phyloP scores from a whole-genome alignment of 768 basidiomycete genomes.

The Clitopilus passeckerianus region DNA sequence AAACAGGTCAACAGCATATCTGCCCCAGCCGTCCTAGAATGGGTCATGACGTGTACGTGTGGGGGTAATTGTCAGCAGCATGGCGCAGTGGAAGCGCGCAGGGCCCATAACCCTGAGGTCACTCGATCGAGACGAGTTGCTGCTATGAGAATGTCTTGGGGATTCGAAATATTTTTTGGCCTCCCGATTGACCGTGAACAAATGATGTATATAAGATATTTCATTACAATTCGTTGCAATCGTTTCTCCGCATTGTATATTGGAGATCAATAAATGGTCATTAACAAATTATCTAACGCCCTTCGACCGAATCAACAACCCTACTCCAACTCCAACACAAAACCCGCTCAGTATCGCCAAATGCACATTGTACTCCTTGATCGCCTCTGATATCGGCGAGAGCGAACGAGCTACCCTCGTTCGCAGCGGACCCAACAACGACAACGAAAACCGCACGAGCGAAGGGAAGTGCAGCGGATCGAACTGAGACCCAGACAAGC shows the following conservation, averaged over 20 bases:
- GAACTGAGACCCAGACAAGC: constrained; percentile 18
- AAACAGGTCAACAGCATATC: too few relatives aligned
- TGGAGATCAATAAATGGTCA: not conserved
- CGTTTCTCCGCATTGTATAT: not conserved
- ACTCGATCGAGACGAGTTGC: constrained; percentile 4
- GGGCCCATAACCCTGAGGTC: constrained; percentile 4
- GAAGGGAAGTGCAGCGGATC: constrained; percentile 70
- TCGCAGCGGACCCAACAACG: constrained; percentile 47
- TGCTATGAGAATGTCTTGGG: not conserved
- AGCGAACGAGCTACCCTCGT: constrained; percentile 19
- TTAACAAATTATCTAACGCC: not conserved
- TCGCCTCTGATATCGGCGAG: constrained; percentile 11
- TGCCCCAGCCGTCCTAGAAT: too few relatives aligned
- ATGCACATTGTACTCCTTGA: constrained; percentile 22
- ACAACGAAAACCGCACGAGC: constrained; percentile 54
- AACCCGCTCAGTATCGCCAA: constrained; percentile 32
- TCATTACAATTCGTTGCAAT: too few relatives aligned
- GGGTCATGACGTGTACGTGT: too few relatives aligned
- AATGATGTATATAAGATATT: too few relatives aligned
- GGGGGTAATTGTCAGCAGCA: not conserved
- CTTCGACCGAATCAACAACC: constrained; percentile 14
- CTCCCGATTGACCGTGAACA: too few relatives aligned
- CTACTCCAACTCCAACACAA: constrained; percentile 32
- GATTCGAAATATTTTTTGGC: too few relatives aligned
- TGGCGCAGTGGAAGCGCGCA: constrained; percentile 4